Percentiles rank a stretch among this genome's conserved stretches.
These are phyloP conservation scores for Xylaria intraflava DNA, from an alignment of 495 filamentous ascomycete species.

Conservation along the genomic window DNA sequence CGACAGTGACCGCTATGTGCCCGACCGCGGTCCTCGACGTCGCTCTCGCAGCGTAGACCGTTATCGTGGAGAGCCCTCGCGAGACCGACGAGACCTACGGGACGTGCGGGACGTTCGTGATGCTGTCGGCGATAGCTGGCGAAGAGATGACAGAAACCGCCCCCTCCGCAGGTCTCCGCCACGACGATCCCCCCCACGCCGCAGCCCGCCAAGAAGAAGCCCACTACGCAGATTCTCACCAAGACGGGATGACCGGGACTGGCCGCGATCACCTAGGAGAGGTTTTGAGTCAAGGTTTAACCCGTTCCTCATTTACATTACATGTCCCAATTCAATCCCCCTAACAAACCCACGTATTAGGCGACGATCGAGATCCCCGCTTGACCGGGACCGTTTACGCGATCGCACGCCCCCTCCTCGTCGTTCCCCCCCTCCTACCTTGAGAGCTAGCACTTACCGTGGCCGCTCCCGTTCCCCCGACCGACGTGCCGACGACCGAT, in stretches of 20 bases:
- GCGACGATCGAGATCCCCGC: conserved; percentile 43
- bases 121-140: conserved; percentile 30
- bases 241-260: conserved; percentile 31
- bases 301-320: conserved; percentile 16
- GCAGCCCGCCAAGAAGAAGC: conserved; percentile 30
- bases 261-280: conserved; percentile 28
- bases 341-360: conserved; percentile 25
- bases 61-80: conserved; percentile 28
- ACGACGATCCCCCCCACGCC: conserved; percentile 29
- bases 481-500: conserved; percentile 39
- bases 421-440: conserved; percentile 30
- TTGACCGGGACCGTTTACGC: conserved; percentile 35
- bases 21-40: conserved; percentile 27
- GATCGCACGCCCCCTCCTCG: conserved; percentile 36
- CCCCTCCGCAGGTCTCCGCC: conserved; percentile 27
- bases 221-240: conserved; percentile 38
- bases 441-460: conserved; percentile 32
- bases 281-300: conserved; percentile 27
- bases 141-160: conserved; percentile 34
- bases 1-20: conserved; percentile 35
- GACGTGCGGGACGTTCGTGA: conserved; percentile 13
- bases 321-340: conserved; percentile 21
- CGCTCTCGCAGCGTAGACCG: conserved; percentile 29
- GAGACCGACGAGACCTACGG: conserved; percentile 22
- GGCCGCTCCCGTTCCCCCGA: conserved; percentile 39